These are phyloP conservation scores for Pueraria montana DNA, from an alignment of 306 rosid species.

Conservation along the genomic window DNA sequence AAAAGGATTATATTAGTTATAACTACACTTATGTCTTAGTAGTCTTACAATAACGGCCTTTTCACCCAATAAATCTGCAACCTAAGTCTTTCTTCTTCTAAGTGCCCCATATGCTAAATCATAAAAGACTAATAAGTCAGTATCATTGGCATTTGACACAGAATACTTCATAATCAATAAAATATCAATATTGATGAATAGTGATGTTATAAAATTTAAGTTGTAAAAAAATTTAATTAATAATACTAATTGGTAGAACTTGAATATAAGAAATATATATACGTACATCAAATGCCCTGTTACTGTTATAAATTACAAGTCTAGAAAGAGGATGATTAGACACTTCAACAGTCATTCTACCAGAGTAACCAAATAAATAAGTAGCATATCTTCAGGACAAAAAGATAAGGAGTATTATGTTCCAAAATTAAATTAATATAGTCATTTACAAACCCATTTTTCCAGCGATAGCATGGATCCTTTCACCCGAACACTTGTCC, in stretches of 20 bases:
- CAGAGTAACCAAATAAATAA: constrained; percentile 25
- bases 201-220: constrained; percentile 22
- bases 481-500: constrained; percentile 77
- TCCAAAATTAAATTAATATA: constrained; percentile 24
- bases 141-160: constrained; percentile 14
- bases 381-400: neutral
- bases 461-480: constrained; percentile 81
- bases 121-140: constrained; percentile 26
- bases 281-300: constrained; percentile 1
- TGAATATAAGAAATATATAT: neutral
- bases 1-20: constrained; percentile 42
- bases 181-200: constrained; percentile 23
- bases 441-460: constrained; percentile 77
- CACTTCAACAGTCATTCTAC: constrained; percentile 11
- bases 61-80: constrained; percentile 10
- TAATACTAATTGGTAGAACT: constrained; percentile 25
- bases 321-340: neutral
- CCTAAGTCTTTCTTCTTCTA: constrained; percentile 19
- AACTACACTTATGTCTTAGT: constrained; percentile 17
- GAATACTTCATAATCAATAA: constrained; percentile 22
- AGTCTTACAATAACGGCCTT: constrained; percentile 16
- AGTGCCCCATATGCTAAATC: constrained; percentile 5
- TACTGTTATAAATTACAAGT: neutral
- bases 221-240: constrained; percentile 2
- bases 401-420: constrained; percentile 34